Conservation (phyloP, 83 land plant genomes). For the Picea abies region DNA sequence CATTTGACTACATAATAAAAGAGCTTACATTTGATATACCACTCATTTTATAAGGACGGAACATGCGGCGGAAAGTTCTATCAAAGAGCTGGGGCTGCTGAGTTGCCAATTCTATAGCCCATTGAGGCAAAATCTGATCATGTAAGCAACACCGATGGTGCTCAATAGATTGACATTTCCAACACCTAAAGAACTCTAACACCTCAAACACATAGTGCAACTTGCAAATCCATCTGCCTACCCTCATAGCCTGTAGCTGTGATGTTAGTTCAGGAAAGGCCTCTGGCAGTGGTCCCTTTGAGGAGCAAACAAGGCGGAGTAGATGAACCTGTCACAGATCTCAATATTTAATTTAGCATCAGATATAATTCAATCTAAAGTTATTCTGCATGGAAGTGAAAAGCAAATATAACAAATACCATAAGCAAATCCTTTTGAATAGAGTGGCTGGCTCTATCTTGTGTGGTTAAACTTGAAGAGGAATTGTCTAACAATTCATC, state of each 20-base stretch:
- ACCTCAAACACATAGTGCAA: slow-evolving; percentile 1
- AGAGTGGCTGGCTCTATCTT: slow-evolving; percentile 28
- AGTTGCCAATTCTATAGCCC: slow-evolving; percentile 58
- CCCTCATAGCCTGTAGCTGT: slow-evolving; percentile 72
- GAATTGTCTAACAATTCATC: slow-evolving; percentile 22
- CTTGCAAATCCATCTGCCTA: slow-evolving; percentile 21
- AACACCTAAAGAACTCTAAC: not conserved
- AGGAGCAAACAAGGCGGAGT: slow-evolving; percentile 86
- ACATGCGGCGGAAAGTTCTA: slow-evolving; percentile 51
- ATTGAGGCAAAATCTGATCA: slow-evolving; percentile 71
- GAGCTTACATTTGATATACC: slow-evolving; percentile 14
- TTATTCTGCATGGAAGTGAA: not conserved
- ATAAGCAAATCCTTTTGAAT: slow-evolving; percentile 62
- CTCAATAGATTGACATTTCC: not conserved
- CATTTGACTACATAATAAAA: slow-evolving; percentile 13
- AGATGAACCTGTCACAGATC: slow-evolving; percentile 63
- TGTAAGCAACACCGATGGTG: not conserved
- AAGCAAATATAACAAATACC: slow-evolving; percentile 34
- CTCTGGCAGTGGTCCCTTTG: slow-evolving; percentile 64
- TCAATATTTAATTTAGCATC: slow-evolving; percentile 6
- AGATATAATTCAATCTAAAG: not conserved
- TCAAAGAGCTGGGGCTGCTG: slow-evolving; percentile 59
- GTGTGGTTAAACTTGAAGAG: slow-evolving; percentile 18
- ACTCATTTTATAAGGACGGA: slow-evolving; percentile 45
- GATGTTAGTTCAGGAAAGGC: slow-evolving; percentile 62